Conservation (phyloP, 202 grass and related monocot species). For the Dendrocalamus latiflorus region DNA sequence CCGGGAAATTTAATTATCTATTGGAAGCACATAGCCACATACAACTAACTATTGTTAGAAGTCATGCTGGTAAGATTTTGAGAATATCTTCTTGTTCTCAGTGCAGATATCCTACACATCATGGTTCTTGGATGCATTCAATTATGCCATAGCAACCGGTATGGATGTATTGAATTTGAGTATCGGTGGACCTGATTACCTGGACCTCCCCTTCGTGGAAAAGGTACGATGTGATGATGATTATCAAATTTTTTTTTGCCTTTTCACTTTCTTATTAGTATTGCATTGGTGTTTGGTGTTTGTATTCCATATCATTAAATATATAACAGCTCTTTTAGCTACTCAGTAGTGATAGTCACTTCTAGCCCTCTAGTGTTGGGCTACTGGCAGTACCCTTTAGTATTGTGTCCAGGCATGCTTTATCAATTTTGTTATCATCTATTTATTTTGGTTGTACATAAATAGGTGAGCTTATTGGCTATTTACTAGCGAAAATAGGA, state of each 20-base stretch:
- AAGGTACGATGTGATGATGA: slow-evolving; percentile 56
- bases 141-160: slow-evolving; percentile 89
- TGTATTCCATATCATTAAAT: background rate
- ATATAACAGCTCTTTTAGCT: background rate
- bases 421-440: background rate
- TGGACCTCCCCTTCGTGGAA: slow-evolving; percentile 97
- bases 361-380: no score
- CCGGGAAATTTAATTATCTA: no score
- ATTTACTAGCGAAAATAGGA: background rate
- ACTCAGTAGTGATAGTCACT: no score
- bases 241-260: background rate
- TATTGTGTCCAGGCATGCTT: background rate
- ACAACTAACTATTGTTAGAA: slow-evolving; percentile 1
- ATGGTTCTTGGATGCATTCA: slow-evolving; percentile 99
- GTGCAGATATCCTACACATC: slow-evolving; percentile 99
- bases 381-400: no score
- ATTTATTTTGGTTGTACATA: slow-evolving; percentile 1
- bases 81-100: slow-evolving; percentile 72
- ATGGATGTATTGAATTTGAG: slow-evolving; percentile 99
- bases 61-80: slow-evolving; percentile 70
- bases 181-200: slow-evolving; percentile 92
- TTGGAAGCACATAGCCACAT: background rate
- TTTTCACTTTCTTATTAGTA: background rate
- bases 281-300: background rate
- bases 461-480: background rate